Conservation (phyloP, 441 rosid genomes). For the Mallotus repandus region DNA sequence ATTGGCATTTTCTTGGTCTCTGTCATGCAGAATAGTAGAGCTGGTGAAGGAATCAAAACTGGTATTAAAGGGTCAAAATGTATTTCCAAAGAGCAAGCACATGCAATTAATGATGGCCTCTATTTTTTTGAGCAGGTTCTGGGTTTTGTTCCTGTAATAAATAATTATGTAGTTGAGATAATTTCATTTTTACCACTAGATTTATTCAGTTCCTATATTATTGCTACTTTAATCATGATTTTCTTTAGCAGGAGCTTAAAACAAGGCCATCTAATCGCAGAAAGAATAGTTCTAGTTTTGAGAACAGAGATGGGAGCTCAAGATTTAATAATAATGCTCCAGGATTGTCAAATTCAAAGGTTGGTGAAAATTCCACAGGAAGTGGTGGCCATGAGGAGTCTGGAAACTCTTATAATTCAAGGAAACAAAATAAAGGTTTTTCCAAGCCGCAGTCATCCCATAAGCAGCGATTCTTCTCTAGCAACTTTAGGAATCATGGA, state of each 20-base stretch:
- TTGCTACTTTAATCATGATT: constrained; percentile 19
- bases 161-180: constrained; percentile 6
- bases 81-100: constrained; percentile 76
- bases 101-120: constrained; percentile 87
- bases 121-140: constrained; percentile 89
- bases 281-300: constrained; percentile 51
- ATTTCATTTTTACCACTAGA: constrained; percentile 10
- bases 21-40: constrained; percentile 68
- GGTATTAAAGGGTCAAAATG: constrained; percentile 47
- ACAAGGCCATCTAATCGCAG: constrained; percentile 50
- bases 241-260: constrained; percentile 63
- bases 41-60: constrained; percentile 44
- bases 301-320: constrained; percentile 53
- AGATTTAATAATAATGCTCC: constrained; percentile 36
- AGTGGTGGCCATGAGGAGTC: constrained; percentile 55
- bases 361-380: constrained; percentile 44
- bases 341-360: constrained; percentile 47
- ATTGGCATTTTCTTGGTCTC: constrained; percentile 13
- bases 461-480: constrained; percentile 77
- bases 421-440: constrained; percentile 62
- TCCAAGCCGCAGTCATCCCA: constrained; percentile 64
- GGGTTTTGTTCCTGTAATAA: constrained; percentile 16
- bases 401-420: constrained; percentile 42
- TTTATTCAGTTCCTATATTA: constrained; percentile 3
- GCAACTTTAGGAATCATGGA: constrained; percentile 77